Base-by-base conservation (phyloP, 1,284 basidiomycete species). In the Ustanciosporium gigantosporum region DNA sequence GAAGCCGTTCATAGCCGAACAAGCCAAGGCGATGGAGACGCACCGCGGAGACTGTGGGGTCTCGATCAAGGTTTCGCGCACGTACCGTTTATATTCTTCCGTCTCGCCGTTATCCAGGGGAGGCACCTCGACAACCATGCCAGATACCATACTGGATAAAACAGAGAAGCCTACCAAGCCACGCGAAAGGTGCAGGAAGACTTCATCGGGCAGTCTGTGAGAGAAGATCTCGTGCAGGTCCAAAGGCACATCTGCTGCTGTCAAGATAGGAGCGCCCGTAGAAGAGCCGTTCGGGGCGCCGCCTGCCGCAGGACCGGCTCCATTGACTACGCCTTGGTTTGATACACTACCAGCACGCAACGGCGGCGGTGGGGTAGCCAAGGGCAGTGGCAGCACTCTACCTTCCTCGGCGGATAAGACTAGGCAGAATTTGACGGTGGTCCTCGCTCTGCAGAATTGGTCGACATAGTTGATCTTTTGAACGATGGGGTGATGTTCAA, bases 151-250 rank as follows among this genome's bases (percentile, higher is more conserved):
- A 87, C 91, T 94, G 19, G 91, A 87, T 15, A 98, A 84, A 8
- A 91, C 86, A 64, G 89, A 88, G 0, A 91, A 88, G 11, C 87
- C 87, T 48, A 97, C 80, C 21, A 98, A 84, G 6, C 94, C 94
- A 15, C 91, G 86, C 36, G 92, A 96, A 50, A 98, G 84, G 78
- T 96, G 94, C 79, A 88, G 94, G 81, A 94, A 97, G 49, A 97
- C 84, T 77, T 98, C 93, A 79, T 98, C 94, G 0, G 95, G 94
- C 15, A 99, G 83, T 27, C 91, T 88, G 77, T 90, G 84, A 3
- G 92, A 95, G 81, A 97, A 98, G 62, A 98, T 88, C 42, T 96
- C 92, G 76, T 95, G 89, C 29, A 99, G 81, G 80, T 98, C 94
- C 34, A 82, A 79, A 1, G 94, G 94, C 27, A 98, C 86, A 68